Base-by-base conservation (phyloP, 78 protist genomes). In the Dictyostelium purpureum region DNA sequence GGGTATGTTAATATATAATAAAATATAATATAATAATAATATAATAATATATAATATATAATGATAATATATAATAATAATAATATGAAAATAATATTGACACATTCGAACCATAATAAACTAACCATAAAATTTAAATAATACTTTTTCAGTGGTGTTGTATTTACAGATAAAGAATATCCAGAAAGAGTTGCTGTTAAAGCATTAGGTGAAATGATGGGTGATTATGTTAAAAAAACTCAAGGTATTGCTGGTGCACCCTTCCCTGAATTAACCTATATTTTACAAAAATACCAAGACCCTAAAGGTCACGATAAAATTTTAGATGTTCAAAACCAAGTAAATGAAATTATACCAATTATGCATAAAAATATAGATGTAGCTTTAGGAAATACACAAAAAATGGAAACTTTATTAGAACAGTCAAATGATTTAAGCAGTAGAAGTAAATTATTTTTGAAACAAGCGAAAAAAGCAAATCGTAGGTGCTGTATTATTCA, bases 101-200 rank as follows among this genome's bases (percentile, higher is more conserved):
- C n/a, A n/a, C n/a, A n/a, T n/a, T n/a, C n/a, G n/a, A n/a, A n/a
- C n/a, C n/a, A n/a, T n/a, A n/a, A n/a, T n/a, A n/a, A n/a, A n/a
- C n/a, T n/a, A n/a, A n/a, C 5, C 65, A 49, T 47, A 2, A 6
- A 47, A 52, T 24, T 74, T 4, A 31, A 6, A 51, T 43, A 33
- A 31, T 5, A 4, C 28, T 26, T 10, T 74, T 47, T 26, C 24
- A 81, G 90, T 19, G 92, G 82, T 11, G 92, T 85, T 24, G 82
- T 85, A 45, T 85, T 54, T 73, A 85, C 92, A 73, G 92, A 85
- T 85, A 77, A 85, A 61, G 92, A 85, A 35, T 85, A 73, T 73
- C 92, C 92, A 47, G 92, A 70, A 12, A 85, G 92, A 73, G 65
- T 73, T 4, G 92, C 92, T 31, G 82, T 51, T 18, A 85, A 49